Base-by-base conservation (phyloP, 1,139 yeast genomes). In the Waltiozyma sp. region DNA sequence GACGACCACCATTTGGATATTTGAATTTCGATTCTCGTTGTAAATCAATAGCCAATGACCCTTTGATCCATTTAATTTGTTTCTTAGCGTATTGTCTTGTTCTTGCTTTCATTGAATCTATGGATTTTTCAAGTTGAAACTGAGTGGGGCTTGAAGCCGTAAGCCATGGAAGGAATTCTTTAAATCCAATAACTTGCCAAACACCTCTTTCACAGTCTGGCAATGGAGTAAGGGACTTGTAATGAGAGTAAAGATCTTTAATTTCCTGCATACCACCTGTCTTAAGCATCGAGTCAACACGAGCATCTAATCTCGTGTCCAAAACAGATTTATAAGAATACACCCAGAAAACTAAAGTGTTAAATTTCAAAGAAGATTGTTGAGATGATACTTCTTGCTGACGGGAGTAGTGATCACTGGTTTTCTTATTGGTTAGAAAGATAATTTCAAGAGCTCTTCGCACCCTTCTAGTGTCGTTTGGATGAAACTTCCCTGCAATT, bases 101-200 rank as follows among this genome's bases (percentile, higher is more conserved):
- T 38, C 85, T 69, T 2, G 76, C 66, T 59, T 91, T 88, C 97
- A 91, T 91, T 28, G 75, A 66, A 15, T 77, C 83, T 2, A 83
- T 65, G 9, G 93, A 79, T 7, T 64, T 62, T 1, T 55, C 55
- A 44, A 78, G 68, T 3, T 62, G 40, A 21, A 45, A 42, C 1
- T 50, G 52, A 11, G 60, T 57, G 1, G 48, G 45, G 0, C 57
- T 55, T 0, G 57, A 58, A 8, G 50, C 46, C 28, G 63, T 53
- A 5, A 91, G 61, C 82, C 88, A 89, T 0, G 95, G 95, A 36
- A 88, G 60, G 57, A 91, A 89, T 59, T 91, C 97, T 56, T 87
- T 86, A 60, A 87, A 91, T 2, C 99, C 99, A 54, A 91, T 88
- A 2, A 87, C 96, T 62, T 91, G 98, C 87, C 88, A 89, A 0